Conservation (phyloP, 768 basidiomycete genomes). For the Glaciozyma antarctica region DNA sequence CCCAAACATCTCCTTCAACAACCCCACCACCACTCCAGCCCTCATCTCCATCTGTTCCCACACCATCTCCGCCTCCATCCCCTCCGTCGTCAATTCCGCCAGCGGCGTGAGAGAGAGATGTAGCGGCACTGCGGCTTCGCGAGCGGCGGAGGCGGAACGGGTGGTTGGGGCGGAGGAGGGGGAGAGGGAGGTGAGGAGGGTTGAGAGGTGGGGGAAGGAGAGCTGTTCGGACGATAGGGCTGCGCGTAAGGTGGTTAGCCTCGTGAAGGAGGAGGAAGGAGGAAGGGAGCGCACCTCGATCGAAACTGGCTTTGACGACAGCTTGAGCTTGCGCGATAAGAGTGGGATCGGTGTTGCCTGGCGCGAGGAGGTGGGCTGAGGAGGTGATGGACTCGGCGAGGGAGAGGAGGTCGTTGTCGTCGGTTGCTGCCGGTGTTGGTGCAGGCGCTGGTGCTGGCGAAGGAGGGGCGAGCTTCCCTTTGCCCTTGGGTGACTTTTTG, state of each 20-base stretch:
- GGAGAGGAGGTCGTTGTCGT: conserved; percentile 15
- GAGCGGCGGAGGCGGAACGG: conserved; percentile 42
- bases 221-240: conserved; percentile 58
- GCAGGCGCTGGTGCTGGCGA: background rate
- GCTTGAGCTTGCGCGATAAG: conserved; percentile 35
- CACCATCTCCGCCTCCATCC: conserved; percentile 73
- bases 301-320: conserved; percentile 40
- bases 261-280: no score
- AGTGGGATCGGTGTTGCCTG: conserved; percentile 33
- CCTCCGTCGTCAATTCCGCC: conserved; percentile 49
- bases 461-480: conserved; percentile 4
- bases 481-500: conserved; percentile 8
- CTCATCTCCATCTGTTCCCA: conserved; percentile 91
- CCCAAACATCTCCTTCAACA: conserved; percentile 38
- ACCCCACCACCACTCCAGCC: conserved; percentile 49
- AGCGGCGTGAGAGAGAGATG: conserved; percentile 55
- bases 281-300: conserved; percentile 36
- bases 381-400: conserved; percentile 31
- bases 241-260: conserved; percentile 34
- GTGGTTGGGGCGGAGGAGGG: conserved; percentile 57
- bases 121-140: conserved; percentile 37
- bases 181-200: conserved; percentile 58
- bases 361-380: conserved; percentile 32
- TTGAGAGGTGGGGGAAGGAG: conserved; percentile 57
- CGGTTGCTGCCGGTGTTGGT: background rate